Conservation (phyloP, 106 monocot genomes). For the Triglochin maritima region DNA sequence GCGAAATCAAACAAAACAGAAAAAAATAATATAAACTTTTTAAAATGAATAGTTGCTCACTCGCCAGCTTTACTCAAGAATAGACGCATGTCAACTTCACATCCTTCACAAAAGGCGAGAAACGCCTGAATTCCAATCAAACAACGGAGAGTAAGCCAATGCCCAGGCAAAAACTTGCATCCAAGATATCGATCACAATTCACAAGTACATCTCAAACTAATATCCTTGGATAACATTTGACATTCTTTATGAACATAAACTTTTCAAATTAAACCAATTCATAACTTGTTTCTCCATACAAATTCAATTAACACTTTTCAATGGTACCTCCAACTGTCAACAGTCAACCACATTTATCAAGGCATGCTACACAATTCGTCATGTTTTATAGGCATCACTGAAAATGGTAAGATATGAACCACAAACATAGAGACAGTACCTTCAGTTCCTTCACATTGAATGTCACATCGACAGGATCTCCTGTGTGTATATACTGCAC, state of each 20-base stretch:
- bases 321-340: too few relatives aligned
- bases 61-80: conserved; percentile 95
- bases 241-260: too few relatives aligned
- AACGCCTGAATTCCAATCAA: conserved; percentile 49
- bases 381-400: too few relatives aligned
- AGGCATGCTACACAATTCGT: too few relatives aligned
- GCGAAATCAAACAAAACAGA: neutral
- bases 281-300: too few relatives aligned
- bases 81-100: conserved; percentile 83
- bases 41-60: conserved; percentile 29
- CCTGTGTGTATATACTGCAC: conserved; percentile 70
- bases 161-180: neutral
- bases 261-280: too few relatives aligned
- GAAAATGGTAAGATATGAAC: neutral
- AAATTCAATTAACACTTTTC: too few relatives aligned
- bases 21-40: neutral
- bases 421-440: conserved; percentile 12
- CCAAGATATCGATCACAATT: too few relatives aligned
- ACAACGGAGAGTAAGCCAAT: neutral
- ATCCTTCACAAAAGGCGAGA: conserved; percentile 94
- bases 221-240: too few relatives aligned
- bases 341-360: too few relatives aligned
- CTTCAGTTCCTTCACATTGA: conserved; percentile 78
- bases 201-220: too few relatives aligned
- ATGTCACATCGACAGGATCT: conserved; percentile 83